phyloP scores from a whole-genome alignment of 2,329 filamentous ascomycete genomes.

The Aspergillus sp. region DNA sequence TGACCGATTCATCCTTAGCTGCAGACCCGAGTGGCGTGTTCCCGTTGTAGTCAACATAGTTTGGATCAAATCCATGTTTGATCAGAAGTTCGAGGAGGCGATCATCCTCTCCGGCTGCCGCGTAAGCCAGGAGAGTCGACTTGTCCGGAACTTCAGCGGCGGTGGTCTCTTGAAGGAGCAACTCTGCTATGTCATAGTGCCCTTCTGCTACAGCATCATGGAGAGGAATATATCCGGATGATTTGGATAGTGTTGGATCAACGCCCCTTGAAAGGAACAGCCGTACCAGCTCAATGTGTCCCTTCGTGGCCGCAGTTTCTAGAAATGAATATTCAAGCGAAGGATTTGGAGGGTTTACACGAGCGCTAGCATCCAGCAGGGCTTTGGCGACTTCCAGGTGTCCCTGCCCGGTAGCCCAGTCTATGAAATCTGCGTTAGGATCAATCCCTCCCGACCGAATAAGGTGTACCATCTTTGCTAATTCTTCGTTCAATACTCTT shows the following conservation, averaged over 20 bases:
- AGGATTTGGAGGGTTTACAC: no score
- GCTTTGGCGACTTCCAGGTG: neutral
- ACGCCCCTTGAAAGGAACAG: neutral
- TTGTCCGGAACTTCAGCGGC: neutral
- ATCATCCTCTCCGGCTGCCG: no score
- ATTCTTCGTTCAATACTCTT: neutral
- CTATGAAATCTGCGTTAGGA: no score
- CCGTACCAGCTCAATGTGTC: neutral
- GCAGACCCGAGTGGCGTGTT: neutral
- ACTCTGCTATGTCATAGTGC: neutral
- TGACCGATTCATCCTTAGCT: fast-evolving
- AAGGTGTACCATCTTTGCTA: neutral
- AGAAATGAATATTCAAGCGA: no score
- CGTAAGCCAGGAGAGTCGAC: neutral
- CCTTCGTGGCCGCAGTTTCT: no score
- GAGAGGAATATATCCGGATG: fast-evolving
- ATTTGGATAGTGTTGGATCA: neutral
- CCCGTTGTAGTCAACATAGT: neutral
- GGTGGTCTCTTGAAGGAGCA: neutral
- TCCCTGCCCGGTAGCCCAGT: neutral
- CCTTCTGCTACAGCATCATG: neutral
- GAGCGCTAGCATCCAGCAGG: no score
- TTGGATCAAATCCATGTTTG: neutral
- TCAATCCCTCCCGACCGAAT: no score
- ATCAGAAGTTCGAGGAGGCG: neutral